These are phyloP conservation scores for Pisolithus microcarpus DNA, from an alignment of 768 basidiomycete genomes.

Conservation along the genomic window DNA sequence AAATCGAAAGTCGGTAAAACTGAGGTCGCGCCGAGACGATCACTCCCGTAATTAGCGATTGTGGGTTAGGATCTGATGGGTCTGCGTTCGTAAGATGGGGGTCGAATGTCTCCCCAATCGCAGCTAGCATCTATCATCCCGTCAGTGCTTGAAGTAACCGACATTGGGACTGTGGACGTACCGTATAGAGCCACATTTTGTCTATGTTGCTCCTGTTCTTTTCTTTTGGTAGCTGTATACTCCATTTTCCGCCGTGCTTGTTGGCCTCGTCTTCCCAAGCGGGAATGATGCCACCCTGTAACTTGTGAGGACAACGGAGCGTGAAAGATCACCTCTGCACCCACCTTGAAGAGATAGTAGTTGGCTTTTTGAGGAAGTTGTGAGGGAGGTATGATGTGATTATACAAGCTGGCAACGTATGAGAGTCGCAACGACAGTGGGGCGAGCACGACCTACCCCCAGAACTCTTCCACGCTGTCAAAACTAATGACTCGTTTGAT, in stretches of 20 bases:
- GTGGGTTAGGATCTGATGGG: conserved; percentile 34
- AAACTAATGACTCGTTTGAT: conserved; percentile 95
- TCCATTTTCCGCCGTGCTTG: conserved; percentile 97
- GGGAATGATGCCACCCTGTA: conserved; percentile 88
- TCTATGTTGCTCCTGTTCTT: conserved; percentile 83
- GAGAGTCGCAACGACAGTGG: conserved; percentile 3
- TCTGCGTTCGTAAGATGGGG: conserved; percentile 58
- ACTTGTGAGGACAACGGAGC: conserved; percentile 1
- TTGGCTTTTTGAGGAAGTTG: conserved; percentile 94
- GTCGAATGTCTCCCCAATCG: conserved; percentile 98
- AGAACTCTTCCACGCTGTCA: conserved; percentile 97
- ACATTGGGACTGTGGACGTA: conserved; percentile 28
- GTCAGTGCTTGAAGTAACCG: background rate
- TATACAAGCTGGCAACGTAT: conserved; percentile 63
- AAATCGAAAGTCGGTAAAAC: conserved; percentile 96
- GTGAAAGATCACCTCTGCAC: conserved; percentile 14
- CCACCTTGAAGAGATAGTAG: conserved; percentile 96
- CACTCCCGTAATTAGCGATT: conserved; percentile 81
- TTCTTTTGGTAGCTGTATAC: conserved; percentile 92
- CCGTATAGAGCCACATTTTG: conserved; percentile 98
- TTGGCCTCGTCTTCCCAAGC: conserved; percentile 98
- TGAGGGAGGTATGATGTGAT: conserved; percentile 95
- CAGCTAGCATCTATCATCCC: conserved; percentile 83
- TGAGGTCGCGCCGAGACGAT: conserved; percentile 91
- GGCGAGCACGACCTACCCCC: conserved; percentile 64